These are phyloP conservation scores for Paecilomyces sp. DNA, from an alignment of 2,329 filamentous ascomycete genomes.

Conservation along the genomic window DNA sequence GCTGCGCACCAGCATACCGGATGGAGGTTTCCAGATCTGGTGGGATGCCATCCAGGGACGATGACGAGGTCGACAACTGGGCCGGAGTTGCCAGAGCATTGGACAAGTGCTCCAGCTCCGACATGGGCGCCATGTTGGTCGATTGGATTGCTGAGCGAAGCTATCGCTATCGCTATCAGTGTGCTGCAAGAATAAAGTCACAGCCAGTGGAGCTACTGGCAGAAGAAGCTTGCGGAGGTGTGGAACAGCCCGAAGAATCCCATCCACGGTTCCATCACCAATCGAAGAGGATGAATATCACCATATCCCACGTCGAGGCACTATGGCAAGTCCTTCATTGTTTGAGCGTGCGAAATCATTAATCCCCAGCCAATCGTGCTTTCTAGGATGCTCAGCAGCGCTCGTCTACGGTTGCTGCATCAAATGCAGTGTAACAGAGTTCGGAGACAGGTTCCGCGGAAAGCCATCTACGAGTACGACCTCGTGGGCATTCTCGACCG, in stretches of 20 bases:
- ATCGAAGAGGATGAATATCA: neutral
- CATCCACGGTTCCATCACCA: neutral
- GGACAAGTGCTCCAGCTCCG: conserved; percentile 29
- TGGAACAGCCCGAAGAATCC: neutral
- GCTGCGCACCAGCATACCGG: conserved; percentile 36
- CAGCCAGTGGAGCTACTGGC: conserved; percentile 1
- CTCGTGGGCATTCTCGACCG: neutral
- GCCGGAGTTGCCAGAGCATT: conserved; percentile 40
- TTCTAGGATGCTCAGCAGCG: neutral
- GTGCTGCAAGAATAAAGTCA: conserved; percentile 6
- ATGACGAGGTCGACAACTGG: conserved; percentile 38
- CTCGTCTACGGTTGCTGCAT: neutral
- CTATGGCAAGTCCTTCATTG: neutral
- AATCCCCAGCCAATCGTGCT: neutral
- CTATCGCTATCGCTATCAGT: conserved; percentile 1
- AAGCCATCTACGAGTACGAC: neutral
- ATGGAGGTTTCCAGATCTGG: conserved; percentile 36
- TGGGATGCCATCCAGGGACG: conserved; percentile 36
- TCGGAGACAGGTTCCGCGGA: neutral
- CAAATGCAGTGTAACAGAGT: neutral
- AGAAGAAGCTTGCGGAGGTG: neutral
- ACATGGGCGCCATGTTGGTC: conserved; percentile 16
- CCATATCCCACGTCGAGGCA: neutral
- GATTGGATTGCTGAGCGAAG: neutral
- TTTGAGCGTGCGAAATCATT: neutral